Percentiles rank a stretch among this genome's conserved stretches.
Evolutionary conservation across 495 filamentous ascomycete species (phyloP).

Genomic region (Friedmanniomyces simplex): DNA sequence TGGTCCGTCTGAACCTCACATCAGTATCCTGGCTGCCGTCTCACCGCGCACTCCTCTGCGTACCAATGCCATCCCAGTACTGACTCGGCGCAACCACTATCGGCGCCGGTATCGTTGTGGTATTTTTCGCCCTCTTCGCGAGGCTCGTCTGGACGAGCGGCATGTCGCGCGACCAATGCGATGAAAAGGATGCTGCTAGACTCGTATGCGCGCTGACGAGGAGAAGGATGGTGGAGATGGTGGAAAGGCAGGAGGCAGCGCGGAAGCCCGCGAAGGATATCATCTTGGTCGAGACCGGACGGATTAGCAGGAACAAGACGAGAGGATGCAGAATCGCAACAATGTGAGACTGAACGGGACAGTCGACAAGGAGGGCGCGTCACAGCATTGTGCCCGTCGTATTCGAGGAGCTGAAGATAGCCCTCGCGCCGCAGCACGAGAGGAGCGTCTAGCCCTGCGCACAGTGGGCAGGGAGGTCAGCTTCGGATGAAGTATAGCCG

Average conservation of each 20-base stretch:
- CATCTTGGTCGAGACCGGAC: background rate
- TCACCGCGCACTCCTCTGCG: background rate
- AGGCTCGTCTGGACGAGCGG: background rate
- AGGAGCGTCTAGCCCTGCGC: background rate
- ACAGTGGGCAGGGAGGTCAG: background rate
- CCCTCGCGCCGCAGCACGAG: background rate
- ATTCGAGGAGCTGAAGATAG: background rate
- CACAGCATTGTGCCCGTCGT: background rate
- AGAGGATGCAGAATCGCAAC: background rate
- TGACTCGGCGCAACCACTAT: conserved; percentile 20
- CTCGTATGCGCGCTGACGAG: background rate
- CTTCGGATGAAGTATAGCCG: background rate
- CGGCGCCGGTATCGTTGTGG: conserved; percentile 13
- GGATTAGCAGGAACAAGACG: background rate
- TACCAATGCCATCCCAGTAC: conserved; percentile 24
- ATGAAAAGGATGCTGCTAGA: background rate
- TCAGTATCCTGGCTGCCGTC: background rate
- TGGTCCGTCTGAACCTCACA: conserved; percentile 12
- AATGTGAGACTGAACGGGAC: background rate
- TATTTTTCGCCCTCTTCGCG: background rate
- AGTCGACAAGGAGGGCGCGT: background rate
- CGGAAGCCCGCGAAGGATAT: background rate
- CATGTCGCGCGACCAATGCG: background rate
- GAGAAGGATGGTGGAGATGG: background rate
- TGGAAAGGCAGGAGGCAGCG: background rate